Conservation (phyloP, 2,329 filamentous ascomycete genomes). For the Aspergillus eucalypticola region DNA sequence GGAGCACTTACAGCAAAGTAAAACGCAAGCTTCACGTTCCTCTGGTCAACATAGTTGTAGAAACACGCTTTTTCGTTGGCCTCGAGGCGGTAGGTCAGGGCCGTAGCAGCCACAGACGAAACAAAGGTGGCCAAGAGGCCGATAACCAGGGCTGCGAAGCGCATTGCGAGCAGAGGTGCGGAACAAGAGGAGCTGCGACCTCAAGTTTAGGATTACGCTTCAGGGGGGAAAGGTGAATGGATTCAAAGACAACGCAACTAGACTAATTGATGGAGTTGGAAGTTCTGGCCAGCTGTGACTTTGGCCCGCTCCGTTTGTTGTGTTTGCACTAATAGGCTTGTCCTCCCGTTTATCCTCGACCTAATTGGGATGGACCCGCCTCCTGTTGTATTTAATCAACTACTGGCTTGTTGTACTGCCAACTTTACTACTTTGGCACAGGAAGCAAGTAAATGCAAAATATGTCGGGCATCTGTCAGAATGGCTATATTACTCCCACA, state of each 20-base stretch:
- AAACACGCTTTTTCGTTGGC: slow-evolving; percentile 97
- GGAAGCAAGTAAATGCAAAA: too few species aligned
- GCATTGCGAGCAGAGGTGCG: slow-evolving; percentile 55
- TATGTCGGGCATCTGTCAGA: neutral
- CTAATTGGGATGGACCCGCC: too few species aligned
- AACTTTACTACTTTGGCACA: too few species aligned
- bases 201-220: slow-evolving; percentile 14
- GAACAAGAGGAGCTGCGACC: slow-evolving; percentile 17
- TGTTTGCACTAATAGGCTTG: slow-evolving; percentile 31
- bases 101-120: slow-evolving; percentile 77
- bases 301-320: slow-evolving; percentile 31
- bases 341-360: too few species aligned
- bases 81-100: slow-evolving; percentile 86
- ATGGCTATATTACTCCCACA: neutral
- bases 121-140: slow-evolving; percentile 71
- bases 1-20: slow-evolving; percentile 83
- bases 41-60: slow-evolving; percentile 75
- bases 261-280: slow-evolving; percentile 17
- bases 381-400: too few species aligned
- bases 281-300: slow-evolving; percentile 37
- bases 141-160: slow-evolving; percentile 60
- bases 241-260: slow-evolving; percentile 20
- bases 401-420: neutral
- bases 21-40: slow-evolving; percentile 88
- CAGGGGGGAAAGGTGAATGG: slow-evolving; percentile 9